Evolutionary conservation across 2,329 filamentous ascomycete genomes (phyloP).

Genomic region (Endothia cerciana): DNA sequence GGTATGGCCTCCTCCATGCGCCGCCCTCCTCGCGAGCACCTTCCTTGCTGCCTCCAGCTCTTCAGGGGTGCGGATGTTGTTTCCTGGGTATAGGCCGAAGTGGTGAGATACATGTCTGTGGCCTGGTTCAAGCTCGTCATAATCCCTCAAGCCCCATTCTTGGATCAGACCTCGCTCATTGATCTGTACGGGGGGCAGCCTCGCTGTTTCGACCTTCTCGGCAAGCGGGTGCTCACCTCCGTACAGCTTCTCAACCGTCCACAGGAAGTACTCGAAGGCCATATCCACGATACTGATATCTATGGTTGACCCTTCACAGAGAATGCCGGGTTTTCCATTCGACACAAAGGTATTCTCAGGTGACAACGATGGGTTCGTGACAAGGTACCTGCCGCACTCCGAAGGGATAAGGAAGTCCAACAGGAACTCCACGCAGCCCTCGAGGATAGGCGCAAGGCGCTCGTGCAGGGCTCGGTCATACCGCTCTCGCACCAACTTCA

Average conservation of each 20-base stretch:
- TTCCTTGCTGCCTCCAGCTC: constrained; percentile 36
- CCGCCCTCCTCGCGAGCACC: constrained; percentile 37
- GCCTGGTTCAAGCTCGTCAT: constrained; percentile 47
- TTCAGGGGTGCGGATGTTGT: constrained; percentile 37
- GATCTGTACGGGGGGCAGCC: constrained; percentile 34
- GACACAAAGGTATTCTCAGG: constrained; percentile 40
- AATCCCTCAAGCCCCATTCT: constrained; percentile 45
- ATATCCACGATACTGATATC: constrained; percentile 48
- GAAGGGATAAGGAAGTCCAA: constrained; percentile 36
- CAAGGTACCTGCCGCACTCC: constrained; percentile 32
- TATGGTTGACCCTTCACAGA: constrained; percentile 50
- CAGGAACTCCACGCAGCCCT: constrained; percentile 38
- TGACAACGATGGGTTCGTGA: constrained; percentile 42
- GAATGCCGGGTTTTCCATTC: constrained; percentile 43
- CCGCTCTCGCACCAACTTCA: constrained; percentile 36
- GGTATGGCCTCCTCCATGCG: constrained; percentile 49
- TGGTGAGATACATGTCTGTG: constrained; percentile 57
- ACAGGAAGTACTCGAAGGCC: constrained; percentile 34
- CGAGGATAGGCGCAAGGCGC: constrained; percentile 35
- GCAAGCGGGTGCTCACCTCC: constrained; percentile 14
- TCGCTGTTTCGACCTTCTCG: constrained; percentile 31
- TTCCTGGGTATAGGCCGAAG: constrained; percentile 52
- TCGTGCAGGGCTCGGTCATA: constrained; percentile 34
- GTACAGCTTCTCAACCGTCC: constrained; percentile 32
- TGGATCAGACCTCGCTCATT: constrained; percentile 44